Base-by-base conservation (phyloP, 83 land plant genomes). In the Diphasiastrum complanatum region DNA sequence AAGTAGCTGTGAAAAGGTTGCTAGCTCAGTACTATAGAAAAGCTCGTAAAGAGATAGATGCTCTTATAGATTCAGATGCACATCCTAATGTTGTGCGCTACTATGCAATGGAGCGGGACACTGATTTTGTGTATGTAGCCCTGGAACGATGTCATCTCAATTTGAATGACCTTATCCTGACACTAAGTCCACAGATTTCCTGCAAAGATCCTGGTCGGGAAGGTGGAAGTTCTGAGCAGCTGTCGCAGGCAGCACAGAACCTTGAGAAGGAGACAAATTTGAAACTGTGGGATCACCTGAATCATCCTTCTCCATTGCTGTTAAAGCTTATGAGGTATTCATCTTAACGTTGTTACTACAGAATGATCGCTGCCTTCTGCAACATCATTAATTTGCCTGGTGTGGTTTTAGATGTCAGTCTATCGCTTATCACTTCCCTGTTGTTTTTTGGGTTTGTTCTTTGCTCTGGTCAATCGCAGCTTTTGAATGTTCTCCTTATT, bases 61-160 rank as follows among this genome's bases (percentile, higher is more conserved):
- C 81, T 66, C 84, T 95, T 24, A 82, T 95, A 49, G 83, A 74
- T 26, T 83, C 91, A 60, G 99, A 95, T 66, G 81, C 65, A 11
- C 99, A 95, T 67, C 91, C 85, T 50, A 95, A 89, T 63, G 89
- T 95, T 63, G 93, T 95, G 27, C 53, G 97, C 34, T 95, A 79
- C 79, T 89, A 79, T 69, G 83, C 86, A 10, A 79, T 84, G 63
- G 86, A 89, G 69, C 51, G 69, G 47, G 91, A 91, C 57, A 28
- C 73, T 49, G 85, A 89, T 71, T 95, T 89, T 78, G 96, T 95
- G 1, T 89, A 95, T 69, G 83, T 95, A 30, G 76, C 92, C 12
- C 72, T 95, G 52, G 99, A 95, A 56, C 84, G 89, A 38, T 89
- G 99, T 53, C 63, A 58, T 46, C 80, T 95, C 68, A 86, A 74